phyloP scores from a whole-genome alignment of 495 filamentous ascomycete species.

The Penicillium samsonianum region DNA sequence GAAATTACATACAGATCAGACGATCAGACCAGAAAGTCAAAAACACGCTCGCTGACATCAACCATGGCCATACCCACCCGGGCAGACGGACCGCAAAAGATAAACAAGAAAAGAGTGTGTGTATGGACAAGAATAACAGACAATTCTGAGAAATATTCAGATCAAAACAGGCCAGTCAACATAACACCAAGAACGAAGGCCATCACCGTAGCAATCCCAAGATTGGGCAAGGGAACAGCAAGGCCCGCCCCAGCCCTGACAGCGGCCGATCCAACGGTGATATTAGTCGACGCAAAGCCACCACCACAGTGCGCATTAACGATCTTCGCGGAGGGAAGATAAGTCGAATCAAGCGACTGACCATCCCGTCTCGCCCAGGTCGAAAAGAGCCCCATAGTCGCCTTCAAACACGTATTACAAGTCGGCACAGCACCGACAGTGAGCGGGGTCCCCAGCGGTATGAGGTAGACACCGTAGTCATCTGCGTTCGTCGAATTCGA shows the following conservation, averaged over 20 bases:
- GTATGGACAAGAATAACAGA: slow-evolving; percentile 7
- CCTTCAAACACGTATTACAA: slow-evolving; percentile 66
- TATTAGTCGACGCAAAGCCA: slow-evolving; percentile 59
- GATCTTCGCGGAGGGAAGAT: slow-evolving; percentile 61
- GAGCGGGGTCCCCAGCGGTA: slow-evolving; percentile 74
- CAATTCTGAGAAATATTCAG: background rate
- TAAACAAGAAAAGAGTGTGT: slow-evolving; percentile 12
- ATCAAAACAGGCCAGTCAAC: background rate
- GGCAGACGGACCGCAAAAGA: slow-evolving; percentile 9
- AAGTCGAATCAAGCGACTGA: slow-evolving; percentile 59
- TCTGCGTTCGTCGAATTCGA: slow-evolving; percentile 67
- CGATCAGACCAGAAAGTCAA: slow-evolving; percentile 1
- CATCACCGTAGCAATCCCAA: background rate
- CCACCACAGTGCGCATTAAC: slow-evolving; percentile 67
- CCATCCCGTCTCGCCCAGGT: slow-evolving; percentile 57
- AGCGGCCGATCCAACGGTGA: slow-evolving; percentile 46
- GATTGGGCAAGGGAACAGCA: slow-evolving; percentile 4
- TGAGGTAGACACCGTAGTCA: slow-evolving; percentile 77
- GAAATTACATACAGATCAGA: slow-evolving; percentile 8
- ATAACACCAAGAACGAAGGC: background rate
- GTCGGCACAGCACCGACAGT: slow-evolving; percentile 62
- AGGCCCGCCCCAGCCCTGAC: slow-evolving; percentile 19
- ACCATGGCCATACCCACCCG: slow-evolving; percentile 20
- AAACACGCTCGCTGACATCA: slow-evolving; percentile 29
- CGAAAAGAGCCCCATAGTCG: slow-evolving; percentile 71